These are phyloP conservation scores for Filosporella fistucella DNA, from an alignment of 495 filamentous ascomycete genomes.

Conservation along the genomic window DNA sequence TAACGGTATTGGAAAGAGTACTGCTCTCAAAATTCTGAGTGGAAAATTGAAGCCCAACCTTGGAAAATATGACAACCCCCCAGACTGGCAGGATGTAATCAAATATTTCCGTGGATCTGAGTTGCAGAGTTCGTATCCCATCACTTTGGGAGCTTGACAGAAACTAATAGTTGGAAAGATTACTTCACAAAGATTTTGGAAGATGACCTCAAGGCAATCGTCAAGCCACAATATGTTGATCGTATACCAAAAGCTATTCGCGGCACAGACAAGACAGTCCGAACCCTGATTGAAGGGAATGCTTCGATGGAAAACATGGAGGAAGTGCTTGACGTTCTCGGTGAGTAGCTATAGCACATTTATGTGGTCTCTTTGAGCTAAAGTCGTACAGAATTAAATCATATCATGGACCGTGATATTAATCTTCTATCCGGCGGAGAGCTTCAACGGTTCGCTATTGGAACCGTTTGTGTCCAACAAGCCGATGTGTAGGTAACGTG, in stretches of 20 bases:
- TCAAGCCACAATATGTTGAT: slow-evolving; percentile 99
- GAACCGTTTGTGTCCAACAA: slow-evolving; percentile 89
- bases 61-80: slow-evolving; percentile 90
- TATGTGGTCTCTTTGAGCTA: not conserved
- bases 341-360: slow-evolving; percentile 30
- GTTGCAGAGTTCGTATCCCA: slow-evolving; percentile 69
- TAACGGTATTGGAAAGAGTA: slow-evolving; percentile 99
- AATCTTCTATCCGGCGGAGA: slow-evolving; percentile 90
- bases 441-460: slow-evolving; percentile 95
- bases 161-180: slow-evolving; percentile 46
- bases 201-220: slow-evolving; percentile 92
- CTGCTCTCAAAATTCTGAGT: slow-evolving; percentile 93
- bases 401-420: slow-evolving; percentile 86
- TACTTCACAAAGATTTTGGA: slow-evolving; percentile 98
- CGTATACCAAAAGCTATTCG: slow-evolving; percentile 92
- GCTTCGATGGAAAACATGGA: slow-evolving; percentile 75
- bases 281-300: slow-evolving; percentile 67
- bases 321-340: slow-evolving; percentile 78
- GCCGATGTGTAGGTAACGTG: slow-evolving; percentile 74
- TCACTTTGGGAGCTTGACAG: not conserved
- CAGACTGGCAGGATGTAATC: slow-evolving; percentile 98
- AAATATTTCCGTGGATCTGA: slow-evolving; percentile 97
- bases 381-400: slow-evolving; percentile 61
- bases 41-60: slow-evolving; percentile 98
- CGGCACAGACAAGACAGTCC: slow-evolving; percentile 69